Percentiles rank a stretch among this genome's conserved stretches.
These are phyloP conservation scores for Myochromella boudieri DNA, from an alignment of 768 basidiomycete genomes.

Conservation along the genomic window DNA sequence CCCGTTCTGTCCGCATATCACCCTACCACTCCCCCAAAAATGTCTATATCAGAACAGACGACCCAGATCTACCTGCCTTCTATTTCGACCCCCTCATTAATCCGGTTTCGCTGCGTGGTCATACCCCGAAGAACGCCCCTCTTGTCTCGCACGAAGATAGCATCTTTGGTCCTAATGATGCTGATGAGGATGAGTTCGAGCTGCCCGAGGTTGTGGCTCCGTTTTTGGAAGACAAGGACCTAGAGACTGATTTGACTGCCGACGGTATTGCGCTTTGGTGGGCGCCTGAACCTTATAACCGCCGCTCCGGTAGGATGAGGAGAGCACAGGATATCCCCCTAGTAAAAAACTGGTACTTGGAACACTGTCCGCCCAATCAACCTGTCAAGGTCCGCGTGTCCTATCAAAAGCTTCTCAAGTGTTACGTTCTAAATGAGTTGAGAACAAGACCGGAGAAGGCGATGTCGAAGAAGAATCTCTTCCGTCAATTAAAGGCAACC, in stretches of 20 bases:
- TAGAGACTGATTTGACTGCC: slow-evolving; percentile 90
- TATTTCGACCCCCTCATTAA: slow-evolving; percentile 99
- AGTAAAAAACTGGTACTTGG: slow-evolving; percentile 98
- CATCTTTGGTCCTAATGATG: slow-evolving; percentile 87
- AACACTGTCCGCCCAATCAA: slow-evolving; percentile 95
- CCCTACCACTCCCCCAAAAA: slow-evolving; percentile 94
- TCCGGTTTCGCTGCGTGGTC: slow-evolving; percentile 90
- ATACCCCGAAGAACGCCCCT: slow-evolving; percentile 78
- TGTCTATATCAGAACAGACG: slow-evolving; percentile 98
- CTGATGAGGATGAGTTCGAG: slow-evolving; percentile 86
- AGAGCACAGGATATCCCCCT: slow-evolving; percentile 94
- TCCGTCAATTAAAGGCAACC: slow-evolving; percentile 95
- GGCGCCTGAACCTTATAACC: slow-evolving; percentile 95
- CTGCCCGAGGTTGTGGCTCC: slow-evolving; percentile 76
- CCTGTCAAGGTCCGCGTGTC: slow-evolving; percentile 98
- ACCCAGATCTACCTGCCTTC: slow-evolving; percentile 98
- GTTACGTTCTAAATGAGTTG: slow-evolving; percentile 93
- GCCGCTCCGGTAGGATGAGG: slow-evolving; percentile 89
- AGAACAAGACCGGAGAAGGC: slow-evolving; percentile 89
- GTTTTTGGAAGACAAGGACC: slow-evolving; percentile 74
- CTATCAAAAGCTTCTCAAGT: slow-evolving; percentile 97
- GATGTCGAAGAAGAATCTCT: slow-evolving; percentile 97
- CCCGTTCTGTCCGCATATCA: slow-evolving; percentile 89
- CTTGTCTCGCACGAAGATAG: slow-evolving; percentile 86
- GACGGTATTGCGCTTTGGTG: slow-evolving; percentile 98